Percentiles rank a stretch among this genome's conserved stretches.
These are phyloP conservation scores for Fusarium pilosicola DNA, from an alignment of 2,329 filamentous ascomycete species.

Conservation along the genomic window DNA sequence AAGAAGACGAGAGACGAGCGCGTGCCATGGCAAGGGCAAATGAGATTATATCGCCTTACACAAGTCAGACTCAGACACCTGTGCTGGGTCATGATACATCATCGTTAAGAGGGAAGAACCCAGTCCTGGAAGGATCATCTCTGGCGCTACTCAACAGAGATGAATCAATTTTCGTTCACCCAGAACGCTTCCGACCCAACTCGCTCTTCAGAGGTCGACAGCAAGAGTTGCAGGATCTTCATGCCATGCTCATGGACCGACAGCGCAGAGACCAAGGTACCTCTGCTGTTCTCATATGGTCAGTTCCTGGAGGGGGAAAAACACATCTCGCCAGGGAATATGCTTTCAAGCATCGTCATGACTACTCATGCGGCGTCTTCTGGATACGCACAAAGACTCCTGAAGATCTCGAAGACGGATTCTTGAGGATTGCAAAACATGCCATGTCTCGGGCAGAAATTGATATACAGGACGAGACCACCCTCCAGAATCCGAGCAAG, in stretches of 20 bases:
- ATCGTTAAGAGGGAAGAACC: constrained; percentile 3
- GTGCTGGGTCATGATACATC: background rate
- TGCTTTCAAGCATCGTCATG: constrained; percentile 33
- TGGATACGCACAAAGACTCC: constrained; percentile 40
- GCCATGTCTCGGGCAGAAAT: constrained; percentile 25
- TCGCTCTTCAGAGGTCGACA: constrained; percentile 34
- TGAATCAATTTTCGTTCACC: constrained; percentile 37
- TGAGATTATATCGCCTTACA: constrained; percentile 53
- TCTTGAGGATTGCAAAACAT: constrained; percentile 37
- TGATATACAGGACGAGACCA: constrained; percentile 21
- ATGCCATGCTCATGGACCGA: constrained; percentile 36
- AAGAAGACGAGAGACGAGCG: constrained; percentile 62
- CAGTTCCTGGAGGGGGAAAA: constrained; percentile 40
- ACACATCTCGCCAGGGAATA: constrained; percentile 41
- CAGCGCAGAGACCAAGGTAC: constrained; percentile 32
- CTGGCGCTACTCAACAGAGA: background rate
- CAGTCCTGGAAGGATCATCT: background rate
- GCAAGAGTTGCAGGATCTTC: constrained; percentile 33
- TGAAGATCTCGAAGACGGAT: constrained; percentile 42
- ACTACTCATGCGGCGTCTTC: constrained; percentile 40
- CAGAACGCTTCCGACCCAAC: constrained; percentile 40
- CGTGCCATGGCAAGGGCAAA: constrained; percentile 57
- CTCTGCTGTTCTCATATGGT: constrained; percentile 38
- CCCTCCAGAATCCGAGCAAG: constrained; percentile 20
- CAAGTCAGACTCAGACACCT: constrained; percentile 13